A percentile compares a stretch with the other conserved stretches of the same genome.
phyloP scores from a whole-genome alignment of 169 alveolate species.

The Cryptosporidium meleagridis region DNA sequence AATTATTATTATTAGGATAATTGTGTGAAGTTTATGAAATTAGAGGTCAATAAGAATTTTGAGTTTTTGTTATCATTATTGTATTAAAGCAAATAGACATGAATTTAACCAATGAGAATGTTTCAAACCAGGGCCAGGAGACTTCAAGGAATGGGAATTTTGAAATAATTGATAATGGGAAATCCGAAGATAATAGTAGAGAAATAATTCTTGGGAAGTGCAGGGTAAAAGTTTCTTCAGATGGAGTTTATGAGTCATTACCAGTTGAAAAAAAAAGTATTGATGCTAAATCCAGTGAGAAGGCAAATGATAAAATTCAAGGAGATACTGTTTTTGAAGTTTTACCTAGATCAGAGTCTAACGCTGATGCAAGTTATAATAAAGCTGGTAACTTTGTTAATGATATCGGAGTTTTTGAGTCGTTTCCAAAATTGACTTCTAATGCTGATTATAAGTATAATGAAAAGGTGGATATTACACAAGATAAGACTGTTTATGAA shows the following conservation, averaged over 20 bases:
- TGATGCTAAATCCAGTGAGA: slow-evolving; percentile 59
- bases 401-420: slow-evolving; percentile 33
- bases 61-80: neutral
- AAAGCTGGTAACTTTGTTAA: neutral
- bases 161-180: neutral
- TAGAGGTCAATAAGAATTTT: neutral
- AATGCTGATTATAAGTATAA: slow-evolving; percentile 53
- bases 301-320: neutral
- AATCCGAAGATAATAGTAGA: neutral
- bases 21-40: neutral
- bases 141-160: neutral
- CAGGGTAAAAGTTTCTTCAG: slow-evolving; percentile 57
- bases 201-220: slow-evolving; percentile 40
- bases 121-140: neutral
- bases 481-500: slow-evolving; percentile 30
- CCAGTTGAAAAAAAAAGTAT: slow-evolving; percentile 20
- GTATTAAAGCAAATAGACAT: neutral
- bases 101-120: neutral
- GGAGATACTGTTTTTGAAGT: slow-evolving; percentile 38
- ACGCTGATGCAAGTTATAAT: slow-evolving; percentile 66
- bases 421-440: slow-evolving; percentile 12
- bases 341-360: slow-evolving; percentile 56
- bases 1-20: neutral
- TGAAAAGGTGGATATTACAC: slow-evolving; percentile 3
- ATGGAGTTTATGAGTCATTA: slow-evolving; percentile 43